Evolutionary conservation across 2,329 filamentous ascomycete genomes (phyloP).

Genomic region (Metarhizium brunneum): DNA sequence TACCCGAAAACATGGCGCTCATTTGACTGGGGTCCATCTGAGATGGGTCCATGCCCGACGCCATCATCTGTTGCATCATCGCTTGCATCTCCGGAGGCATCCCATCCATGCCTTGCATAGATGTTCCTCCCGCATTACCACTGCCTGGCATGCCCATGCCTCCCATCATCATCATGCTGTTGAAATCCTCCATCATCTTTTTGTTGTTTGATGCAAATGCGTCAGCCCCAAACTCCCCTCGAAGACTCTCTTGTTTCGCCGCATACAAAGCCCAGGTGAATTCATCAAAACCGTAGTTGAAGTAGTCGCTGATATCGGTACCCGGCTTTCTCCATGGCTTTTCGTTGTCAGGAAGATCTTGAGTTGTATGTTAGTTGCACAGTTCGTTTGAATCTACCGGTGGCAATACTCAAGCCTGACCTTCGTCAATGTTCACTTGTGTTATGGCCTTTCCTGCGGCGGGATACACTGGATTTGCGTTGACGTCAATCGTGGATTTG

Average conservation of each 20-base stretch:
- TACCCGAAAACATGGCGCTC: conserved; percentile 50
- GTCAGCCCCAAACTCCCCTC: conserved; percentile 64
- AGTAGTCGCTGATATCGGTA: conserved; percentile 91
- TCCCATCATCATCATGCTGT: conserved; percentile 58
- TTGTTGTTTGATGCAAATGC: conserved; percentile 56
- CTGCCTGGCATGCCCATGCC: conserved; percentile 35
- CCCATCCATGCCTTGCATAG: conserved; percentile 51
- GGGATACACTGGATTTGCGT: conserved; percentile 72
- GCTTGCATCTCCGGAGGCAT: conserved; percentile 57
- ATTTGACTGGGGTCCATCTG: conserved; percentile 55
- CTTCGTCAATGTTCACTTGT: conserved; percentile 64
- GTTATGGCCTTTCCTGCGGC: conserved; percentile 73
- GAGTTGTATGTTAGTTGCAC: not conserved
- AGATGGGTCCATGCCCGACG: conserved; percentile 52
- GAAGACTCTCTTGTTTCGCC: conserved; percentile 72
- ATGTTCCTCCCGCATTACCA: conserved; percentile 22
- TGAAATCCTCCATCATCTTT: conserved; percentile 68
- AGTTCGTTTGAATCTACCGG: not conserved
- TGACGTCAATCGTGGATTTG: conserved; percentile 77
- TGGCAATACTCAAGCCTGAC: conserved; percentile 21
- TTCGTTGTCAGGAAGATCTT: conserved; percentile 65
- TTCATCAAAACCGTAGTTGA: conserved; percentile 98
- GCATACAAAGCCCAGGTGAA: conserved; percentile 97
- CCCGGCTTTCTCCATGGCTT: conserved; percentile 95
- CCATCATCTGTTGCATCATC: conserved; percentile 65